phyloP scores from a whole-genome alignment of 2,329 filamentous ascomycete genomes.

The Colletotrichum phormii region DNA sequence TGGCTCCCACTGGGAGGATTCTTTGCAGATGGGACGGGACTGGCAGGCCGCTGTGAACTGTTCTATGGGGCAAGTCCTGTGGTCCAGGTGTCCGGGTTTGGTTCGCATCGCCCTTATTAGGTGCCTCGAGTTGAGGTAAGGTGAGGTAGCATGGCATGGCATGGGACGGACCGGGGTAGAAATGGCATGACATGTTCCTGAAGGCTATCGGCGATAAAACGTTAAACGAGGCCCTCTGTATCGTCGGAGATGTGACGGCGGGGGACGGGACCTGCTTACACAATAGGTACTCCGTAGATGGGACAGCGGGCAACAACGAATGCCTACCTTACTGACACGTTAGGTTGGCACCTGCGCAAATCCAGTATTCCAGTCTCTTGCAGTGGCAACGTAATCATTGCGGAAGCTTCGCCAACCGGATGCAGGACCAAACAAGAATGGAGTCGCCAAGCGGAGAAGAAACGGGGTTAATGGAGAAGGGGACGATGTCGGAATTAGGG shows the following conservation, averaged over 20 bases:
- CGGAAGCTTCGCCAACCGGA: slow-evolving; percentile 13
- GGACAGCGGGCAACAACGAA: not conserved
- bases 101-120: not conserved
- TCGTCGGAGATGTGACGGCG: not conserved
- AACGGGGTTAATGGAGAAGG: slow-evolving; percentile 10
- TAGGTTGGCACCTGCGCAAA: no score
- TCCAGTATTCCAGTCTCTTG: not conserved
- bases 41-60: slow-evolving; percentile 14
- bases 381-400: not conserved
- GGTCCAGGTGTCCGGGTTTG: slow-evolving; percentile 27
- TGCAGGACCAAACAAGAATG: slow-evolving; percentile 2
- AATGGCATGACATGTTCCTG: slow-evolving; percentile 5
- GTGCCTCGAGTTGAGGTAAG: not conserved
- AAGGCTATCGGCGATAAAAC: slow-evolving; percentile 12
- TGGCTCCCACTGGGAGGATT: slow-evolving; percentile 22
- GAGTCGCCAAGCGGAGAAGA: slow-evolving; percentile 11
- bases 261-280: not conserved
- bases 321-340: not conserved
- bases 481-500: slow-evolving; percentile 18
- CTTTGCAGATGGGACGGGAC: slow-evolving; percentile 13
- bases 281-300: no score
- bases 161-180: not conserved
- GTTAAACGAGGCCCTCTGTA: slow-evolving; percentile 18
- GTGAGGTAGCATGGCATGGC: slow-evolving; percentile 6
- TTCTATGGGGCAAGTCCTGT: slow-evolving; percentile 5